A percentile compares a stretch with the other conserved stretches of the same genome.
These are phyloP conservation scores for Clavulina sp. DNA, from an alignment of 768 basidiomycete genomes.

Conservation along the genomic window DNA sequence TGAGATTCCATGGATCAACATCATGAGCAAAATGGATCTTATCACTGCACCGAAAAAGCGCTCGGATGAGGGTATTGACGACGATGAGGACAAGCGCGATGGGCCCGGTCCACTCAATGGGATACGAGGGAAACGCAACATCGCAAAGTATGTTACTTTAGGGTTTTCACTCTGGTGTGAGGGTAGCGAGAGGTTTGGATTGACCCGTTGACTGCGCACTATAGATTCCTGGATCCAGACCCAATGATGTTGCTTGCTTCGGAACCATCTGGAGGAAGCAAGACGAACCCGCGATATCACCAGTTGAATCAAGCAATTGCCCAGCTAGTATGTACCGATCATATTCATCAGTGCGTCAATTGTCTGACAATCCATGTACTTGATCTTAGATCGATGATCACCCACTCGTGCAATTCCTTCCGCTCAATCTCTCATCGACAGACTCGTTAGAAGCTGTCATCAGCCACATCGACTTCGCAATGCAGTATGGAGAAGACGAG, in stretches of 20 bases:
- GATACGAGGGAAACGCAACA: conserved; percentile 52
- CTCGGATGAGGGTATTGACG: conserved; percentile 10
- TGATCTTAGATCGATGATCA: conserved; percentile 81
- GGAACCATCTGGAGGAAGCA: conserved; percentile 22
- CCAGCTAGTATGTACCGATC: conserved; percentile 47
- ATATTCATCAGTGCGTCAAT: background rate
- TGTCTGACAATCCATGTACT: background rate
- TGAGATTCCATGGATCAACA: conserved; percentile 90
- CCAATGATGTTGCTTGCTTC: conserved; percentile 57
- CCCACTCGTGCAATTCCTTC: conserved; percentile 91
- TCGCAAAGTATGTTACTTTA: conserved; percentile 44
- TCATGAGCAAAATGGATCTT: conserved; percentile 99
- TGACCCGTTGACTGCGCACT: background rate
- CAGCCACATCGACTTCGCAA: conserved; percentile 92
- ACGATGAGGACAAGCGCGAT: conserved; percentile 18
- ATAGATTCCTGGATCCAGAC: conserved; percentile 87
- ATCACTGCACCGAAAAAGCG: conserved; percentile 33
- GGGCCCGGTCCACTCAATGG: conserved; percentile 52
- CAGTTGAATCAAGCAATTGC: conserved; percentile 90
- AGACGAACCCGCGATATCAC: conserved; percentile 68
- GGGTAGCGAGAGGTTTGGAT: background rate
- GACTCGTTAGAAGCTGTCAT: conserved; percentile 82
- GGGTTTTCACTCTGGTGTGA: background rate
- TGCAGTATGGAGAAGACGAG: conserved; percentile 98
- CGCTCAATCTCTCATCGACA: conserved; percentile 75